Conservation (phyloP, 1,139 yeast genomes). For the Zygosaccharomyces sapae region DNA sequence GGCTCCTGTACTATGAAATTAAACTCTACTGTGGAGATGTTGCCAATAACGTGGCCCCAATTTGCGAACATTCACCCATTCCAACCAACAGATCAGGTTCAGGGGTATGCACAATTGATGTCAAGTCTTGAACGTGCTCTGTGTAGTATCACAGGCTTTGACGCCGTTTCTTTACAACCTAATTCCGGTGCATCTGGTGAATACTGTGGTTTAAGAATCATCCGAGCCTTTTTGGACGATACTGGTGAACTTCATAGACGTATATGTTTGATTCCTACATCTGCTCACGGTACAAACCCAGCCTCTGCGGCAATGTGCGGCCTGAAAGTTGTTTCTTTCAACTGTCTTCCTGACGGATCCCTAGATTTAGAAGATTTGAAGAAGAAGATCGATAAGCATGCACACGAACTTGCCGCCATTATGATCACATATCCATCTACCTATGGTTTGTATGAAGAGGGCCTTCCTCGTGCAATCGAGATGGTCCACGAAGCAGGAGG, state of each 20-base stretch:
- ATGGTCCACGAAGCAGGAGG: constrained; percentile 84
- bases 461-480: constrained; percentile 54
- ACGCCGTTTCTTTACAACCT: constrained; percentile 88
- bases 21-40: constrained; percentile 93
- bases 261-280: constrained; percentile 89
- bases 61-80: constrained; percentile 87
- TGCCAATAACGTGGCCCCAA: constrained; percentile 91
- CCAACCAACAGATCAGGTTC: constrained; percentile 81
- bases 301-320: constrained; percentile 99
- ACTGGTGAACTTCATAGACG: constrained; percentile 69
- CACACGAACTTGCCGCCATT: constrained; percentile 71
- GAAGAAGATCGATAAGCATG: constrained; percentile 67
- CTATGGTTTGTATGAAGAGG: constrained; percentile 87
- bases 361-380: constrained; percentile 74
- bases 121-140: constrained; percentile 76
- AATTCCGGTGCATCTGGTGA: constrained; percentile 99
- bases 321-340: constrained; percentile 84
- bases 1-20: constrained; percentile 98
- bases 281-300: constrained; percentile 98
- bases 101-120: constrained; percentile 74
- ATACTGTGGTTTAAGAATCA: constrained; percentile 87
- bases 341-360: constrained; percentile 81
- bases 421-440: constrained; percentile 99
- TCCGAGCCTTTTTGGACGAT: constrained; percentile 69
- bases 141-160: constrained; percentile 92